Conservation (phyloP, 2,329 filamentous ascomycete species). For the Fusarium succisae region DNA sequence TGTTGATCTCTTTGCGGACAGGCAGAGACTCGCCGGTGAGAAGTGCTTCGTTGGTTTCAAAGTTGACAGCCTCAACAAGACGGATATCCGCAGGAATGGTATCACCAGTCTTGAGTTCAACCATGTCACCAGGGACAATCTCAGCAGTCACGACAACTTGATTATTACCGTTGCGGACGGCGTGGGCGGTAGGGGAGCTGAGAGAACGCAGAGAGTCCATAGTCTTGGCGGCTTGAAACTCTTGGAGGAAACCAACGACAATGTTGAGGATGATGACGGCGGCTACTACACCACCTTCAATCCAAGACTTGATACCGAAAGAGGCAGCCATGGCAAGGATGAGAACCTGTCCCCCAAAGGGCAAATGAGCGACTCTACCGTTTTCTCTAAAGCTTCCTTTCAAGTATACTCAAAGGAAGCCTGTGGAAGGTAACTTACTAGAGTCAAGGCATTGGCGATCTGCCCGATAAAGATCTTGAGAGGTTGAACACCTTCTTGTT, state of each 20-base stretch:
- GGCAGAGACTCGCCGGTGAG: slow-evolving; percentile 72
- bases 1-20: slow-evolving; percentile 61
- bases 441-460: slow-evolving; percentile 74
- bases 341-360: slow-evolving; percentile 52
- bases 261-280: slow-evolving; percentile 68
- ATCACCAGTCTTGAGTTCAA: slow-evolving; percentile 64
- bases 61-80: slow-evolving; percentile 68
- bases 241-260: slow-evolving; percentile 59
- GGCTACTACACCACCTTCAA: slow-evolving; percentile 67
- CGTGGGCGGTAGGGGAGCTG: slow-evolving; percentile 55
- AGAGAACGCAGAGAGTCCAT: slow-evolving; percentile 59
- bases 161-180: slow-evolving; percentile 53
- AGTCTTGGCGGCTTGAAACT: slow-evolving; percentile 59
- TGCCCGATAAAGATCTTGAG: slow-evolving; percentile 72
- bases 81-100: slow-evolving; percentile 70
- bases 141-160: slow-evolving; percentile 51
- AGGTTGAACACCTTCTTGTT: slow-evolving; percentile 66
- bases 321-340: slow-evolving; percentile 67
- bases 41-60: slow-evolving; percentile 73
- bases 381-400: slow-evolving; percentile 4
- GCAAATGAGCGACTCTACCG: slow-evolving; percentile 33
- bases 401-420: not conserved
- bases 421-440: slow-evolving; percentile 55
- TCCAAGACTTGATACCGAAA: slow-evolving; percentile 67
- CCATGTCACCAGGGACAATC: slow-evolving; percentile 67